Conservation (phyloP, 176 grass and related monocot genomes). For the Carex myosuroides region DNA sequence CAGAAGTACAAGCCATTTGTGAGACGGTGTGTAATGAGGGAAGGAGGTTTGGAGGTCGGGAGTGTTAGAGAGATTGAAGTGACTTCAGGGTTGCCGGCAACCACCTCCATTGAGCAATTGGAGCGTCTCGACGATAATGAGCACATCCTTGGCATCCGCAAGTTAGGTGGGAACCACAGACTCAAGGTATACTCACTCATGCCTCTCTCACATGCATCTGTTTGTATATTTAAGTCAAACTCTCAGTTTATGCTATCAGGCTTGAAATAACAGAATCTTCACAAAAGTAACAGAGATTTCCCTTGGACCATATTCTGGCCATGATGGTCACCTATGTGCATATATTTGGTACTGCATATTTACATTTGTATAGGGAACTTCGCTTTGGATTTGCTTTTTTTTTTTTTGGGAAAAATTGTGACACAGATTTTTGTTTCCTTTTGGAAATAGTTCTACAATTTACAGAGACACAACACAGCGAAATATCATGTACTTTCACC, state of each 20-base stretch:
- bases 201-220: neutral
- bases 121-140: slow-evolving; percentile 71
- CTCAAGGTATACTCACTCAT: slow-evolving; percentile 42
- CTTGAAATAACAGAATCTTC: too few relatives aligned
- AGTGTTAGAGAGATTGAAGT: slow-evolving; percentile 75
- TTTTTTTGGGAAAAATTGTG: too few relatives aligned
- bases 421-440: too few relatives aligned
- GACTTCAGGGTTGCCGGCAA: slow-evolving; percentile 76
- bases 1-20: slow-evolving; percentile 91
- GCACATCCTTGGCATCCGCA: slow-evolving; percentile 70
- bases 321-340: too few relatives aligned
- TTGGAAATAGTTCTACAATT: too few relatives aligned
- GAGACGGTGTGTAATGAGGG: slow-evolving; percentile 61
- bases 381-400: too few relatives aligned
- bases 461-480: neutral
- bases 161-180: slow-evolving; percentile 73
- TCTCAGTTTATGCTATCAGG: too few relatives aligned
- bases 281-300: too few relatives aligned
- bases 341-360: too few relatives aligned
- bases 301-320: too few relatives aligned
- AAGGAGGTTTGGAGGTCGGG: slow-evolving; percentile 57
- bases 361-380: too few relatives aligned
- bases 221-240: neutral
- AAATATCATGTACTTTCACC: neutral
- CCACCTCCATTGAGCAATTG: slow-evolving; percentile 64